Base-by-base conservation (phyloP, 2,329 filamentous ascomycete genomes). In the Penicillium thymicola region DNA sequence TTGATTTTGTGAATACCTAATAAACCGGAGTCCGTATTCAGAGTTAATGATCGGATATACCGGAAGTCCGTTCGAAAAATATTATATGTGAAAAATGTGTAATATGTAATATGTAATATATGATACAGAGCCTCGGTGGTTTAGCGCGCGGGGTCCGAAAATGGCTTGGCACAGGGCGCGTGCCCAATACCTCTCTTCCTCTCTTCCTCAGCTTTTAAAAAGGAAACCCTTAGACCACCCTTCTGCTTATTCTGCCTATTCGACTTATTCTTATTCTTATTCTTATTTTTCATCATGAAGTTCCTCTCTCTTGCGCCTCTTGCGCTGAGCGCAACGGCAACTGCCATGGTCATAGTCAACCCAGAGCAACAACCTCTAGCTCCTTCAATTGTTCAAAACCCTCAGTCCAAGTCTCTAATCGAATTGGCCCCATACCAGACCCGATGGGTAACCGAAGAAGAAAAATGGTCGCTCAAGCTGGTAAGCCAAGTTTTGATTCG, bases 391-490 rank as follows among this genome's bases (percentile, higher is more conserved):
- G 60, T 65, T 14, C 64, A 69, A 40, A 66, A 69, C 57, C 55
- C 67, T 11, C 62, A 68, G 67, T 54, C 59, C 18, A 80, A 81
- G 65, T 94, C 83, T 73, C 81, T 96, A 45, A 86, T 99, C 61
- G 92, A 97, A 78, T 81, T 94, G 27, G 83, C 85, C n/a, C 91
- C 91, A 4, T 91, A 89, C 54, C 82, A 93, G 71, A 92, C 87
- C 25, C 80, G 83, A 80, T 94, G 90, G 89, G 88, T 97, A 32
- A 95, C 90, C 0, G 93, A 97, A 68, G 90, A 96, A 36, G 87
- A 97, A 78, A 99, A 97, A 77, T 97, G 93, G 92, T 86, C 88
- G 74, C 78, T 97, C 62, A 87, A 89, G 69, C 82, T 91, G 65
- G 92, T 95, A 82, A 56, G 85, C 76, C 43, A 4, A 16, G 5